A percentile compares a stretch with the other conserved stretches of the same genome.
Conservation (phyloP, 371 early-diverging fungal genomes). For the Mortierella sp. region DNA sequence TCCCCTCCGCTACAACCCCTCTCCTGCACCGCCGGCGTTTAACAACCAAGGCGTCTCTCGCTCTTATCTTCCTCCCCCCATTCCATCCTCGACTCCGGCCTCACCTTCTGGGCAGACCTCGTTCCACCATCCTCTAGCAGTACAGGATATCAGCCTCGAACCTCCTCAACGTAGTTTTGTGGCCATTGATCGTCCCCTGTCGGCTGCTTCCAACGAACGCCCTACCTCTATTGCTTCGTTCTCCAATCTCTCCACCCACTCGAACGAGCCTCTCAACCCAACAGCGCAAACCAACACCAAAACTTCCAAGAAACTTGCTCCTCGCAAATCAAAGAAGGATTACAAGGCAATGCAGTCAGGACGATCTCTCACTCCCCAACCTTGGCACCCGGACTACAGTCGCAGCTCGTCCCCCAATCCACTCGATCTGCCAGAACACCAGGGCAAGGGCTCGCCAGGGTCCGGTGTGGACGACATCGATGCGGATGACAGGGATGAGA, state of each 20-base stretch:
- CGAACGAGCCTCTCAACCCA: constrained; percentile 39
- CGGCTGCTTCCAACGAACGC: constrained; percentile 5
- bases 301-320: background rate
- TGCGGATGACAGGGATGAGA: background rate
- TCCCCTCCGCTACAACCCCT: background rate
- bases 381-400: constrained; percentile 44
- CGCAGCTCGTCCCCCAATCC: constrained; percentile 13
- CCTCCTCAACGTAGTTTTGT: constrained; percentile 27
- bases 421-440: constrained; percentile 20
- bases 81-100: background rate
- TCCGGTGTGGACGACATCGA: background rate
- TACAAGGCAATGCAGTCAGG: constrained; percentile 10
- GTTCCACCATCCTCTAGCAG: constrained; percentile 11
- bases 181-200: constrained; percentile 2
- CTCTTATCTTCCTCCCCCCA: background rate
- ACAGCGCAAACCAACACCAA: background rate
- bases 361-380: constrained; percentile 34
- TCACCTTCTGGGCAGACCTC: background rate
- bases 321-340: background rate
- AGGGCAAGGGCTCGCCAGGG: background rate
- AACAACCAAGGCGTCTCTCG: background rate
- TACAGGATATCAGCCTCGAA: constrained; percentile 20
- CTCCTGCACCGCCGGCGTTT: background rate
- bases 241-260: constrained; percentile 33
- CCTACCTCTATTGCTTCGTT: constrained; percentile 33